Evolutionary conservation across 345 rosid species (phyloP).

Genomic region (Angophora floribunda): DNA sequence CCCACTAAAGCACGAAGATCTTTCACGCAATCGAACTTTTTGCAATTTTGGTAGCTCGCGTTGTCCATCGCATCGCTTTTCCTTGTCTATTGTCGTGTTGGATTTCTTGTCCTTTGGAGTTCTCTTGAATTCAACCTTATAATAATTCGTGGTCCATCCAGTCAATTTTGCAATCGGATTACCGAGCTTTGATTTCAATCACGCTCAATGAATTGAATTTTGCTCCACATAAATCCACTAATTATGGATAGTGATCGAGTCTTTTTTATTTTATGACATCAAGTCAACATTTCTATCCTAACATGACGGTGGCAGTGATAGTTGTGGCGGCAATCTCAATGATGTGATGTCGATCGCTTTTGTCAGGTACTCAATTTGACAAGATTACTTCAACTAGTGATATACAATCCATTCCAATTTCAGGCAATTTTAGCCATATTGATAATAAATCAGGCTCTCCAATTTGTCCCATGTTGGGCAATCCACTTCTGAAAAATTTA

Average conservation of each 20-base stretch:
- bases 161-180: background rate
- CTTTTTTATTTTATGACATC: background rate
- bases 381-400: background rate
- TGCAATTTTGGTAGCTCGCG: too few species aligned
- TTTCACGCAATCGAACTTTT: background rate
- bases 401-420: background rate
- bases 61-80: background rate
- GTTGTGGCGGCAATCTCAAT: fast-evolving
- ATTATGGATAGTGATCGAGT: background rate
- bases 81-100: background rate
- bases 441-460: background rate
- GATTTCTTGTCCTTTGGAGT: background rate
- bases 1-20: background rate
- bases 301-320: fast-evolving
- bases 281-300: too few species aligned
- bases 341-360: background rate
- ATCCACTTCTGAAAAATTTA: background rate
- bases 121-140: background rate
- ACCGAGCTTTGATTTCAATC: background rate
- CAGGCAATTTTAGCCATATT: background rate
- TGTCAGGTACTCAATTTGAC: background rate
- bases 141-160: fast-evolving
- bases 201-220: fast-evolving
- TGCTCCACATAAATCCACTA: background rate
- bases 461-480: background rate